These are phyloP conservation scores for Phytophthora pinifolia DNA, from an alignment of 352 stramenopile genomes.

Conservation along the genomic window DNA sequence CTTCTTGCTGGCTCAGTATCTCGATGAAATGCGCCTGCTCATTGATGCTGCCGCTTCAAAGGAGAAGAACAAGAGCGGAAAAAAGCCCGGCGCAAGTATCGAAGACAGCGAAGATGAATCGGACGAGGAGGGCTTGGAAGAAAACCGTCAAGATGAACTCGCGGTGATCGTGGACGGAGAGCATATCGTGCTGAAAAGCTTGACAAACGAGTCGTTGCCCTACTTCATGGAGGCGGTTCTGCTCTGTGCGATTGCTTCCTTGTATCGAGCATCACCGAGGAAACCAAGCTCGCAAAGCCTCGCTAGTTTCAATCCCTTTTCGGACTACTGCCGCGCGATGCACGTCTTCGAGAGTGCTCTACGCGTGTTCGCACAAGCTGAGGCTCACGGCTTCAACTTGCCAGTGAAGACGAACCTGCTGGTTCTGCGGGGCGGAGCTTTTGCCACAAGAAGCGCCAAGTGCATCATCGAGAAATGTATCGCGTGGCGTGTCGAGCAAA, in stretches of 20 bases:
- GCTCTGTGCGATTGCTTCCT: constrained; percentile 51
- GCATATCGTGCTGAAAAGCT: constrained; percentile 61
- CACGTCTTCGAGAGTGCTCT: constrained; percentile 43
- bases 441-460: constrained; percentile 38
- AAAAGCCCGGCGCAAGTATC: constrained; percentile 10
- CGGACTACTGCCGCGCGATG: constrained; percentile 41
- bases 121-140: constrained; percentile 32
- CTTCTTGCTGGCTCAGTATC: constrained; percentile 40
- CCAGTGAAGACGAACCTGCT: constrained; percentile 55
- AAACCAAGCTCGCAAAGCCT: constrained; percentile 12
- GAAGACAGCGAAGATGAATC: constrained; percentile 28
- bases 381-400: constrained; percentile 53
- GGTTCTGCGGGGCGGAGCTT: constrained; percentile 39
- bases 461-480: constrained; percentile 43
- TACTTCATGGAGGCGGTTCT: constrained; percentile 60
- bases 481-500: constrained; percentile 47
- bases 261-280: constrained; percentile 40
- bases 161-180: constrained; percentile 47
- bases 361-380: constrained; percentile 49
- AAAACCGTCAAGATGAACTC: constrained; percentile 27
- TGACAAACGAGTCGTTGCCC: constrained; percentile 64
- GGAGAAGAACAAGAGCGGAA: constrained; percentile 7
- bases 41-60: constrained; percentile 29
- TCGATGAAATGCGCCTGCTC: constrained; percentile 49
- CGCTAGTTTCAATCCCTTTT: constrained; percentile 38